These are phyloP conservation scores for Phaffia rhodozyma DNA, from an alignment of 1,284 basidiomycete genomes.

Conservation along the genomic window DNA sequence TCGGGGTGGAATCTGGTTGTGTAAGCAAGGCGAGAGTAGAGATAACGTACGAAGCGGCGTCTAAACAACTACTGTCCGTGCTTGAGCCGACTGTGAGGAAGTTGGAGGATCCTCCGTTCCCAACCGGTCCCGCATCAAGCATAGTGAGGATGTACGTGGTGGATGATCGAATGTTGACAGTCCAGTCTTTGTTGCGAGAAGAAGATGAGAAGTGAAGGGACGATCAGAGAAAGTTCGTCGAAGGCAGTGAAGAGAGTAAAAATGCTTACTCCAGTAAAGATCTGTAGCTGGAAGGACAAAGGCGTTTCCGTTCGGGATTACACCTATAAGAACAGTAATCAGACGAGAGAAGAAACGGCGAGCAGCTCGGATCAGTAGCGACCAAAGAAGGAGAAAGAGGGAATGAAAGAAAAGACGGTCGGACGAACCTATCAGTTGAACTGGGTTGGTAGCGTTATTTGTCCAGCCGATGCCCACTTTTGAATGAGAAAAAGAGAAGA, in stretches of 20 bases:
- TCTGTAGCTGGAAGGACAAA: slow-evolving; percentile 4
- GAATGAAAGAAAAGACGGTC: background rate
- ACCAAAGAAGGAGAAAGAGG: background rate
- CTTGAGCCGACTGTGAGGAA: background rate
- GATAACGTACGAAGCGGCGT: slow-evolving; percentile 6
- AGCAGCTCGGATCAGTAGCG: background rate
- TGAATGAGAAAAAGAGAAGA: background rate
- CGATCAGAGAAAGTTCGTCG: background rate
- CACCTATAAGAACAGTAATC: background rate
- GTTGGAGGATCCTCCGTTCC: slow-evolving; percentile 11
- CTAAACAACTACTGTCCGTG: slow-evolving; percentile 9
- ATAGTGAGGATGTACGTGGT: slow-evolving; percentile 3
- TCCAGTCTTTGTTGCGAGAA: slow-evolving; percentile 3
- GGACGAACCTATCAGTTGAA: slow-evolving; percentile 5
- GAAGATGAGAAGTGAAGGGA: background rate
- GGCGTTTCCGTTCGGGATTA: slow-evolving; percentile 9
- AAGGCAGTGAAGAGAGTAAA: background rate
- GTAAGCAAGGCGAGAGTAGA: no score
- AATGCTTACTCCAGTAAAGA: background rate
- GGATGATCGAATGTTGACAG: slow-evolving; percentile 3
- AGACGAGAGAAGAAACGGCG: background rate
- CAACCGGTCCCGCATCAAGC: slow-evolving; percentile 1
- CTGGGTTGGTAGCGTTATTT: slow-evolving; percentile 10
- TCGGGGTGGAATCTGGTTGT: no score
- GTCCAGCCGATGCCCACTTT: slow-evolving; percentile 11